Evolutionary conservation across 805 yeast genomes (phyloP).

Genomic region (Candida maltosa): DNA sequence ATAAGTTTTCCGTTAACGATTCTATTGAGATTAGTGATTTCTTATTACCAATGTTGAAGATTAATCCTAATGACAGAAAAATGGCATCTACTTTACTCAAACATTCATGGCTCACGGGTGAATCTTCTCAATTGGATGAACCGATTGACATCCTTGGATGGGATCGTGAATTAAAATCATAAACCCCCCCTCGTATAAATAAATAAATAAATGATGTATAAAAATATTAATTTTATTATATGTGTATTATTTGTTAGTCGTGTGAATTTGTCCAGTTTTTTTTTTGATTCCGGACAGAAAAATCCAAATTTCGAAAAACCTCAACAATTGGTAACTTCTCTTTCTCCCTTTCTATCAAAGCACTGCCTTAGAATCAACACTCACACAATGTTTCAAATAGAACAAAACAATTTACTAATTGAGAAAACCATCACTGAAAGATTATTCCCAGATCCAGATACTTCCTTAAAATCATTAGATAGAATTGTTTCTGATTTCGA

Average conservation of each 20-base stretch:
- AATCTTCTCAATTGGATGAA: no score
- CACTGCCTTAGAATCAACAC: conserved; percentile 1
- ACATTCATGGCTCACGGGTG: conserved; percentile 82
- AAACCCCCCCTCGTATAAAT: no score
- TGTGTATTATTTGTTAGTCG: no score
- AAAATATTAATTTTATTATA: no score
- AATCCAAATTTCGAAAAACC: no score
- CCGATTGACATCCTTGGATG: no score
- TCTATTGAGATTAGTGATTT: conserved; percentile 76
- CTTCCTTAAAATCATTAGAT: conserved; percentile 52
- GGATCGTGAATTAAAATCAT: no score
- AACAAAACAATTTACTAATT: conserved; percentile 77
- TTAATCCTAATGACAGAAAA: conserved; percentile 78
- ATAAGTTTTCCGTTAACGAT: conserved; percentile 64
- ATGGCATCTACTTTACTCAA: conserved; percentile 96
- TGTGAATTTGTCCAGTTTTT: no score
- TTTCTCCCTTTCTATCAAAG: no score
- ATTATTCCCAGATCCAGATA: conserved; percentile 45
- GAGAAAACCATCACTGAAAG: conserved; percentile 78
- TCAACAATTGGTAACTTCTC: no score
- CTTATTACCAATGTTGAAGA: conserved; percentile 73
- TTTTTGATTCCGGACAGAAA: no score
- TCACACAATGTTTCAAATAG: conserved; percentile 71
- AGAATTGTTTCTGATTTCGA: conserved; percentile 93
- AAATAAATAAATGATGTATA: no score